Base-by-base conservation (phyloP, 495 filamentous ascomycete genomes). In the Arthonia radiata region DNA sequence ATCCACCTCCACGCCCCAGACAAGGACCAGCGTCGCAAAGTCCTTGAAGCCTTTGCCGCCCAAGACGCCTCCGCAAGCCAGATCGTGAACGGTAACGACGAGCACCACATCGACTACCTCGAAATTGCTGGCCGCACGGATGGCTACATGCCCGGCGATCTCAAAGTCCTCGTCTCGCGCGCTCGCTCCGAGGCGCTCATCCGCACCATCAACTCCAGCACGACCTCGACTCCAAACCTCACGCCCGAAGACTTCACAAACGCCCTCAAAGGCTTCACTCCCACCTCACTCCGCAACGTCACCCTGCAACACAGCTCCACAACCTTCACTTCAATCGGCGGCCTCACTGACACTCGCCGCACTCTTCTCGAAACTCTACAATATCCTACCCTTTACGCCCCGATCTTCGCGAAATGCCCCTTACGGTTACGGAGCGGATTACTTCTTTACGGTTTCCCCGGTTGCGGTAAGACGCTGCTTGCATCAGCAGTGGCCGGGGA, bases 381-480 rank as follows among this genome's bases (percentile, higher is more conserved):
- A 48, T 97, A 93, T 41, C 86, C 86, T 0, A 97, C 86, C 8
- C 91, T 81, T 32, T 97, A 97, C 47, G 89, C 89, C 0, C 86
- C 86, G 2, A 94, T 97, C 37, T 97, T 97, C 39, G 78, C 82
- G 2, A 72, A 83, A 31, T 97, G 83, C 39, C 89, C 86, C 4
- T 58, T 97, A 3, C 79, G 86, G 13, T 55, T 97, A 0, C 77
- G 86, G 8, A 93, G 82, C 13, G 86, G 86, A 23, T 53, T 97
- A 1, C 58, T 97, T 6, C 54, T 97, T 3, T 97, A 94, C 41
- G 86, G 86, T 21, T 93, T 75, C 42, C 86, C 86, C 2, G 86
- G 86, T 8, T 93, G 86, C 37, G 86, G 86, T 33, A 97, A 97
- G 49, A 97, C 86, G 1, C 58, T 94, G 5, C 63, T 94, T 1